Evolutionary conservation across 2,329 filamentous ascomycete genomes (phyloP), one percentile per base, ranked within the genome.

Genomic region (Trichoderma sp.): DNA sequence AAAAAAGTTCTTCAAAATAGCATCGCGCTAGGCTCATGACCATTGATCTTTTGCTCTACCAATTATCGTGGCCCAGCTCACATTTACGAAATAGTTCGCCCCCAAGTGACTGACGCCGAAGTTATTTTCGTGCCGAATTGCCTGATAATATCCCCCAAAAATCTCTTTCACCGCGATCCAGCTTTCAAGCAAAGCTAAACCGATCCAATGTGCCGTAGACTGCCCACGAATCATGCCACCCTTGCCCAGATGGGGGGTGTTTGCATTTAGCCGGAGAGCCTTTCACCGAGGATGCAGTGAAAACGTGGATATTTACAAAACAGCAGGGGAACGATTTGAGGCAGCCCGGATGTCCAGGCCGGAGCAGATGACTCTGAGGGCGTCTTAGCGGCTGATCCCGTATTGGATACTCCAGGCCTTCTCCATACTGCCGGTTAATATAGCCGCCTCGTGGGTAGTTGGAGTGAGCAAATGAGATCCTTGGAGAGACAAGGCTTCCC

Each of bases 341-440:
- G 57, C 28, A 53, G 39, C 9, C 36, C 66, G 57, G 66, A 61
- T 61, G 28, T 15, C 26, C 39, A 53, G 28, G 28, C 66, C 66
- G 39, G 56, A 62, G 57, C 66, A 70, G 66, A 70, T 70, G 66
- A 70, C 66, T 53, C 66, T 58, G 3, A 43, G 51, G 24, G 51
- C 64, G 32, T 70, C 39, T 60, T 60, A 51, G 56, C 57, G 66
- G 66, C 28, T 61, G 66, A 51, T 70, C 56, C 66, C 56, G 57
- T 70, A 70, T 68, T 68, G 34, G 65, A 58, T 28, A 58, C 65
- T 47, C 18, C 14, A 30, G 30, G 8, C 12, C 62, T 47, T 12
- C 57, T 51, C 57, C 66, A 61, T 62, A 70, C 66, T 70, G 6
- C 66, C 66, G 66, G 66, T 70, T 70, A 62, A 70, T 70, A 70